Evolutionary conservation across 257 asterid species (phyloP).

Genomic region (Solanum arcanum): DNA sequence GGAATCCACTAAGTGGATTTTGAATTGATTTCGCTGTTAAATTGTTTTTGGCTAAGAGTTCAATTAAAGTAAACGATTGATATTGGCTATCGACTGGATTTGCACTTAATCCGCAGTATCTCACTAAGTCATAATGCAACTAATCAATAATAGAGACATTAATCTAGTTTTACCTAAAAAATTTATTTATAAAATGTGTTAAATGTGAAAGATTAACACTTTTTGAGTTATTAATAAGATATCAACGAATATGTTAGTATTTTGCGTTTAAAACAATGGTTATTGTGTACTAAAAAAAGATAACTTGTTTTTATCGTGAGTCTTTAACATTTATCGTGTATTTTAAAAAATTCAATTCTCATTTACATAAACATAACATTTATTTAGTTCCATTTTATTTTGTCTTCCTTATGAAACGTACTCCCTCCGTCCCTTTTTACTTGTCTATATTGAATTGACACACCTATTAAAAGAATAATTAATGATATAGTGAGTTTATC

Average conservation of each 20-base stretch:
- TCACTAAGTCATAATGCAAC: background rate
- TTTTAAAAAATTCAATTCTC: too few relatives aligned
- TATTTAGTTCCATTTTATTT: too few relatives aligned
- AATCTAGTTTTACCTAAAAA: background rate
- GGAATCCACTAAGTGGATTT: background rate
- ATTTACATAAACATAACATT: too few relatives aligned
- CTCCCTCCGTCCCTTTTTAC: too few relatives aligned
- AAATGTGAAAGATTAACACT: background rate
- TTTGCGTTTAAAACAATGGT: too few relatives aligned
- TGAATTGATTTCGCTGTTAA: background rate
- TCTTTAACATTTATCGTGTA: fast-evolving
- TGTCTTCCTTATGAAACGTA: too few relatives aligned
- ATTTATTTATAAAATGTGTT: background rate
- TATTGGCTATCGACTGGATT: background rate
- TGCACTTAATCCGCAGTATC: background rate
- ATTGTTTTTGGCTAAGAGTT: background rate
- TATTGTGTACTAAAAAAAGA: too few relatives aligned
- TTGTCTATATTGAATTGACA: too few relatives aligned
- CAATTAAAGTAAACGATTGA: background rate
- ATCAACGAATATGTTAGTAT: background rate
- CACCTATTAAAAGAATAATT: too few relatives aligned
- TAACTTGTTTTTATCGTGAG: too few relatives aligned
- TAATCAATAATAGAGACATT: background rate
- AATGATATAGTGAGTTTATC: too few relatives aligned
- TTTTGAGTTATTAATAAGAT: background rate